Percentiles rank a stretch among this genome's conserved stretches.
These are phyloP conservation scores for Penicillium paxilli DNA, from an alignment of 495 filamentous ascomycete species.

Conservation along the genomic window DNA sequence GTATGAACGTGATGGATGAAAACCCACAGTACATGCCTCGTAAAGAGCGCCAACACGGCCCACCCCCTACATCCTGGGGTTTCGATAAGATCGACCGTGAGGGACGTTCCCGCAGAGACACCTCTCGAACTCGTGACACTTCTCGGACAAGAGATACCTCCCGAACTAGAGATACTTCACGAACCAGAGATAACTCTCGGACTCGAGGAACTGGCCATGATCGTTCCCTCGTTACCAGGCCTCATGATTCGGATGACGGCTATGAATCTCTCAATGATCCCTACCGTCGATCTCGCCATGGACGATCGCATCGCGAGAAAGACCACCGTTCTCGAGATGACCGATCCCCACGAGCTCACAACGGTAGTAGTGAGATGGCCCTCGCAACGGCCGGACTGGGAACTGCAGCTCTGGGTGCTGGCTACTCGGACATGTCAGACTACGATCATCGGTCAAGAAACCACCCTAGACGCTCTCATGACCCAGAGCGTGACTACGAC, in stretches of 20 bases:
- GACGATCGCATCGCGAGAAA: slow-evolving; percentile 23
- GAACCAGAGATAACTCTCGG: slow-evolving; percentile 23
- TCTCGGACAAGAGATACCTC: slow-evolving; percentile 29
- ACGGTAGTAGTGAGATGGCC: slow-evolving; percentile 14
- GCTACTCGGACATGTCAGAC: slow-evolving; percentile 39
- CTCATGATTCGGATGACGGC: slow-evolving; percentile 43
- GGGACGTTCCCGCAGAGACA: slow-evolving; percentile 26
- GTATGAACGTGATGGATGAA: slow-evolving; percentile 63
- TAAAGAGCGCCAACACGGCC: slow-evolving; percentile 50
- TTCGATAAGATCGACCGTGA: slow-evolving; percentile 58
- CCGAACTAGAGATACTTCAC: not conserved
- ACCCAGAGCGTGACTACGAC: slow-evolving; percentile 13
- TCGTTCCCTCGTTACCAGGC: slow-evolving; percentile 33
- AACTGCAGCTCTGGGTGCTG: slow-evolving; percentile 40
- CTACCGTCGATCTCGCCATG: slow-evolving; percentile 26
- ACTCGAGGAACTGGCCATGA: slow-evolving; percentile 32
- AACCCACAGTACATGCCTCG: slow-evolving; percentile 41
- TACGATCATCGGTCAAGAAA: slow-evolving; percentile 25
- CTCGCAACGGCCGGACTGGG: slow-evolving; percentile 34
- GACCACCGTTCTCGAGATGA: slow-evolving; percentile 29
- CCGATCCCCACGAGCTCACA: slow-evolving; percentile 22
- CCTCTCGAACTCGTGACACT: slow-evolving; percentile 23
- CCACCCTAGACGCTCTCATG: slow-evolving; percentile 12
- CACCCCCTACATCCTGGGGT: slow-evolving; percentile 62
- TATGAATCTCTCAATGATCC: slow-evolving; percentile 30